phyloP scores from a whole-genome alignment of 805 yeast species.

The Zygoascus tannicola region DNA sequence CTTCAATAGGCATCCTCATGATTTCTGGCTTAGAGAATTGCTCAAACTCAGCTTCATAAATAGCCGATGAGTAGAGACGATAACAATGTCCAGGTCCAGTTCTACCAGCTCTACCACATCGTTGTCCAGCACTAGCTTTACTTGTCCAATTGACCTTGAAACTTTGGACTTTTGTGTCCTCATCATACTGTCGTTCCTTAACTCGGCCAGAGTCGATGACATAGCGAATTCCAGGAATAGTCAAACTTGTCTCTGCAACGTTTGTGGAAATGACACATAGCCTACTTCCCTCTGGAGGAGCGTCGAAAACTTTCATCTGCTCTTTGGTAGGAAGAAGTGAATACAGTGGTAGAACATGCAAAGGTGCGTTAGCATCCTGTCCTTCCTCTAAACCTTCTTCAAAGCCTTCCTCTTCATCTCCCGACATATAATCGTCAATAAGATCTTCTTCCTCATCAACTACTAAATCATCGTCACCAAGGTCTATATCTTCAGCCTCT shows the following conservation, averaged over 20 bases:
- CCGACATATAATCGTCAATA: constrained; percentile 34
- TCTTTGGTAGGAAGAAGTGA: constrained; percentile 89
- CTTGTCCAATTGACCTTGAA: constrained; percentile 88
- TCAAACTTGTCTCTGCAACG: constrained; percentile 94
- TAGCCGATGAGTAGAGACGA: constrained; percentile 85
- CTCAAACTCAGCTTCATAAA: constrained; percentile 74
- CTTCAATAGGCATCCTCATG: constrained; percentile 89
- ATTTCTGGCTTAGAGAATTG: constrained; percentile 87
- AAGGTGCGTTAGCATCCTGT: constrained; percentile 66
- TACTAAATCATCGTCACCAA: constrained; percentile 28
- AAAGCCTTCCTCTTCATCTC: constrained; percentile 48
- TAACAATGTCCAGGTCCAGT: constrained; percentile 99
- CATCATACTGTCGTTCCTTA: constrained; percentile 76
- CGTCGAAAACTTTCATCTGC: constrained; percentile 84
- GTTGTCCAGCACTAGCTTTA: constrained; percentile 91
- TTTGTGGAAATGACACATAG: constrained; percentile 92
- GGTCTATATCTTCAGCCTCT: constrained; percentile 84
- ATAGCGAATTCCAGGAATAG: constrained; percentile 90
- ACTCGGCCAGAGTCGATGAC: constrained; percentile 94
- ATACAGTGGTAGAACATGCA: constrained; percentile 85
- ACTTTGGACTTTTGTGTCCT: constrained; percentile 83
- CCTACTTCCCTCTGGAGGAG: constrained; percentile 78
- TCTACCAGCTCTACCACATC: constrained; percentile 97
- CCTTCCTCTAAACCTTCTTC: constrained; percentile 50
- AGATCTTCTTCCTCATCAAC: constrained; percentile 20